Evolutionary conservation across 352 stramenopile species (phyloP), one percentile per base, ranked within the genome.

Genomic region (Phytophthora brassicae): DNA sequence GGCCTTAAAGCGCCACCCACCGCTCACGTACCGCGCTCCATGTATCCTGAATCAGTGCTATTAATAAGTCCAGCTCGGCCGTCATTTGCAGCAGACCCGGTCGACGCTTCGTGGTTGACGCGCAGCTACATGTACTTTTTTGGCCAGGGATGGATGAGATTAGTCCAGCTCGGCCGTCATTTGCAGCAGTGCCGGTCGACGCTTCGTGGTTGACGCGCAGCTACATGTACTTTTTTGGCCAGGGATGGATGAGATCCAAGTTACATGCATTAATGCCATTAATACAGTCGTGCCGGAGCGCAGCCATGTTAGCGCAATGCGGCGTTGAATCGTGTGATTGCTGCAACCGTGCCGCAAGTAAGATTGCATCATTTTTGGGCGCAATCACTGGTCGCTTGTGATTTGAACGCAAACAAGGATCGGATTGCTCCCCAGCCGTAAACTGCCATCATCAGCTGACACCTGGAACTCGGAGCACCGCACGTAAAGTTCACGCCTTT

Each of bases 271-370:
- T n/a, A n/a, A n/a, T n/a, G n/a, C n/a, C n/a, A n/a, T n/a, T n/a
- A n/a, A n/a, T n/a, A n/a, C n/a, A n/a, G 38, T 56, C 44, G 44
- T 39, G 31, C 44, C 24, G 38, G 38, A 44, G 23, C 1, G 38
- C 38, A 44, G 38, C 38, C 38, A 44, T 44, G 5, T 44, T 44
- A 17, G 38, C 23, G 38, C 38, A 46, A 45, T 19, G 17, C 39
- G n/a, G 19, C 14, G 11, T 54, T 52, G 57, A 51, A 67, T 67
- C 62, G 61, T 67, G 35, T n/a, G n/a, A n/a, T n/a, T n/a, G n/a
- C n/a, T n/a, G n/a, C n/a, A n/a, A n/a, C n/a, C n/a, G n/a, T n/a
- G n/a, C n/a, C n/a, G n/a, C n/a, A n/a, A n/a, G n/a, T n/a, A n/a
- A n/a, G n/a, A n/a, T n/a, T n/a, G n/a, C n/a, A n/a, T n/a, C n/a